These are phyloP conservation scores for Boletus speciosus DNA, from an alignment of 768 basidiomycete genomes.

Conservation along the genomic window DNA sequence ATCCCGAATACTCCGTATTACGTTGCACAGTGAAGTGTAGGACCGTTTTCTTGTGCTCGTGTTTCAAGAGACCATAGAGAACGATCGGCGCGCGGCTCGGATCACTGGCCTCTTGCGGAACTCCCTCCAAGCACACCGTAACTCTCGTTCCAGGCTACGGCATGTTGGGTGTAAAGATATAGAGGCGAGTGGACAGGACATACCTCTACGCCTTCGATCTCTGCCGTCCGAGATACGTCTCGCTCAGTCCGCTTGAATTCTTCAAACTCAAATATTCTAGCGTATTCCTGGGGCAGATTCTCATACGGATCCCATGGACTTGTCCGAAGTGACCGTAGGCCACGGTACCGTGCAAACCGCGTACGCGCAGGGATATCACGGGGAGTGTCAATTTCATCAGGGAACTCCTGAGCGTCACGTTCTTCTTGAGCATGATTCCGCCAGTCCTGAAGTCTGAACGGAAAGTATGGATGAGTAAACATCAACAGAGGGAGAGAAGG, in stretches of 20 bases:
- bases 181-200: slow-evolving; percentile 14
- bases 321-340: slow-evolving; percentile 87
- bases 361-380: slow-evolving; percentile 72
- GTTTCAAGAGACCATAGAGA: slow-evolving; percentile 81
- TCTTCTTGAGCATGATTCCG: slow-evolving; percentile 69
- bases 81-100: slow-evolving; percentile 47
- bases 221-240: slow-evolving; percentile 60
- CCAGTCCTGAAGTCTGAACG: slow-evolving; percentile 63
- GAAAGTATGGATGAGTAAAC: neutral
- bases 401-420: slow-evolving; percentile 81
- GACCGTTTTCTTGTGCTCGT: slow-evolving; percentile 94
- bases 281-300: slow-evolving; percentile 91
- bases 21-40: slow-evolving; percentile 90
- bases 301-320: slow-evolving; percentile 98
- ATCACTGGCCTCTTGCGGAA: slow-evolving; percentile 56
- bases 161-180: neutral
- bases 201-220: slow-evolving; percentile 72
- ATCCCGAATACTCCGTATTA: slow-evolving; percentile 89
- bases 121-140: slow-evolving; percentile 69
- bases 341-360: slow-evolving; percentile 90
- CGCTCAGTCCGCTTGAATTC: slow-evolving; percentile 86
- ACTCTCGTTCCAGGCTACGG: slow-evolving; percentile 78
- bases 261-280: slow-evolving; percentile 94
- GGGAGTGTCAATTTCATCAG: slow-evolving; percentile 95
- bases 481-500: neutral